A percentile compares a stretch with the other conserved stretches of the same genome.
These are phyloP conservation scores for Rubia balearica DNA, from an alignment of 305 asterid genomes.

Conservation along the genomic window DNA sequence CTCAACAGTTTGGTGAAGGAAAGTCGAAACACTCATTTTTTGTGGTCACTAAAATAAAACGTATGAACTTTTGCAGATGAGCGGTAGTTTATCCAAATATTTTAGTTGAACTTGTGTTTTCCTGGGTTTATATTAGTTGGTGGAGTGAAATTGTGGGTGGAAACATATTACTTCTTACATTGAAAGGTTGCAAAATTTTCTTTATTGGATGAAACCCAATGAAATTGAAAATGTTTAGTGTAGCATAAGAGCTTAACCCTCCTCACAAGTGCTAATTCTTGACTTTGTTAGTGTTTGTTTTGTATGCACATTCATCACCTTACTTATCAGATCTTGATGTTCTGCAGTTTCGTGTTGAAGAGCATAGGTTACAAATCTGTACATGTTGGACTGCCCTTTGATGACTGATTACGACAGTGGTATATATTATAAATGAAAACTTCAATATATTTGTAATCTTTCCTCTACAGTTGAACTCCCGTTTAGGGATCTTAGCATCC, in stretches of 20 bases:
- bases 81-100: not conserved
- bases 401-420: slow-evolving; percentile 58
- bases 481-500: not conserved
- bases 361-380: slow-evolving; percentile 90
- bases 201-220: not conserved
- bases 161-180: not conserved
- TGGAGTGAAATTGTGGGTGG: not conserved
- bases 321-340: not conserved
- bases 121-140: not conserved
- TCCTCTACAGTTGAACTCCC: not conserved
- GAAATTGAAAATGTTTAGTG: not conserved
- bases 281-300: not conserved
- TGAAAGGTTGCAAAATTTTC: not conserved
- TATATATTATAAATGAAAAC: slow-evolving; percentile 18
- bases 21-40: too few species aligned
- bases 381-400: slow-evolving; percentile 70
- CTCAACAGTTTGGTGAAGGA: too few species aligned
- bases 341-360: slow-evolving; percentile 64
- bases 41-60: too few species aligned
- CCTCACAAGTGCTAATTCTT: too few species aligned
- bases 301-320: not conserved
- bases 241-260: not conserved
- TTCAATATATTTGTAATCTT: slow-evolving; percentile 3
- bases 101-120: not conserved
- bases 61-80: too few species aligned